These are phyloP conservation scores for Lathyrus aphaca DNA, from an alignment of 306 rosid species.

Conservation along the genomic window DNA sequence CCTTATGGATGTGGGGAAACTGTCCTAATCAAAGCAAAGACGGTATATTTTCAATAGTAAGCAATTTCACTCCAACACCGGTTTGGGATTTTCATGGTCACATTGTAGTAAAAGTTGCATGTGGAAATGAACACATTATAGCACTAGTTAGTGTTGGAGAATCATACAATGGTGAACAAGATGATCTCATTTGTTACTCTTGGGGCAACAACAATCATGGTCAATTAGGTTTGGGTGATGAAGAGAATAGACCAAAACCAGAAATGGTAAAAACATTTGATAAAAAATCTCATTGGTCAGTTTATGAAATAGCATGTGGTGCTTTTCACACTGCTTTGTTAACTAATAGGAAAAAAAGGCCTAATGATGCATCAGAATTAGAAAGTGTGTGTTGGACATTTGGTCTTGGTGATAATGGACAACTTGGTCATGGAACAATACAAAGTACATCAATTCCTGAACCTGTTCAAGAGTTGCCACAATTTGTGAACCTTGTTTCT, in stretches of 20 bases:
- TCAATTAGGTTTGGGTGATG: constrained; percentile 85
- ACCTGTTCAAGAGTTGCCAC: constrained; percentile 70
- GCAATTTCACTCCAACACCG: constrained; percentile 70
- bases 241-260: constrained; percentile 58
- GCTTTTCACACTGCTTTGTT: constrained; percentile 92
- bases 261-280: constrained; percentile 57
- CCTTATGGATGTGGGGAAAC: constrained; percentile 90
- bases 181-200: constrained; percentile 69
- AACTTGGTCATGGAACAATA: constrained; percentile 89
- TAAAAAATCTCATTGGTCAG: constrained; percentile 55
- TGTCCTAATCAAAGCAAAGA: constrained; percentile 65
- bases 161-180: constrained; percentile 51
- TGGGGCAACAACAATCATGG: constrained; percentile 87
- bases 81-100: constrained; percentile 72
- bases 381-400: constrained; percentile 82
- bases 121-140: constrained; percentile 85
- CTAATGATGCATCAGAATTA: constrained; percentile 48
- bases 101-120: constrained; percentile 79
- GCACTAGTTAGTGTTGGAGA: constrained; percentile 71
- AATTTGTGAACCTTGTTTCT: constrained; percentile 47
- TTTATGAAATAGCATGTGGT: constrained; percentile 84
- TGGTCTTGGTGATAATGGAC: constrained; percentile 93
- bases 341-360: constrained; percentile 57
- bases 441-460: constrained; percentile 57
- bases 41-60: constrained; percentile 51